phyloP scores from a whole-genome alignment of 1,139 yeast species.

The Sugiyamaella neomexicana region DNA sequence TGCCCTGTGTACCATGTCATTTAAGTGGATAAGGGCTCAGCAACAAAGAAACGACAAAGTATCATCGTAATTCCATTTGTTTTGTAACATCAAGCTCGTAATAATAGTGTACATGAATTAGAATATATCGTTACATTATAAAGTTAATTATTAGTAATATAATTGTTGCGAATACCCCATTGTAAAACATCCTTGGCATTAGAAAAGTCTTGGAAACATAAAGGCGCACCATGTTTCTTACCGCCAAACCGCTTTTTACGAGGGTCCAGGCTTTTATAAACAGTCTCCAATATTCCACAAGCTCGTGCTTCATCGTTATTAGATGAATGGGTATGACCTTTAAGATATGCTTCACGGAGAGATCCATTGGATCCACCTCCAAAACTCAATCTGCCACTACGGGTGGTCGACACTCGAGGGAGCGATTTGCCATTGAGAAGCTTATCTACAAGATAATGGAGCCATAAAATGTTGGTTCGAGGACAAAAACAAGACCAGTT shows the following conservation, averaged over 20 bases:
- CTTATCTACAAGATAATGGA: slow-evolving; percentile 49
- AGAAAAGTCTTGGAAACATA: slow-evolving; percentile 32
- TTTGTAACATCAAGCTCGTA: background rate
- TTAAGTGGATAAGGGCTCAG: background rate
- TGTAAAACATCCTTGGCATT: slow-evolving; percentile 35
- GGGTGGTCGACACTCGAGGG: slow-evolving; percentile 27
- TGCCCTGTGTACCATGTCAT: background rate
- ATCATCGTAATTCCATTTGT: background rate
- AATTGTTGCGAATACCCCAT: slow-evolving; percentile 35
- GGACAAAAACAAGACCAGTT: slow-evolving; percentile 49
- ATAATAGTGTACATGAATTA: slow-evolving; percentile 5
- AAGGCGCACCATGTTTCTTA: slow-evolving; percentile 24
- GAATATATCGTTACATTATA: slow-evolving; percentile 5
- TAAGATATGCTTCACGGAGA: slow-evolving; percentile 27
- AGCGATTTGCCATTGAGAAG: slow-evolving; percentile 45
- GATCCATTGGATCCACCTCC: slow-evolving; percentile 31
- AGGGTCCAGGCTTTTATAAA: slow-evolving; percentile 42
- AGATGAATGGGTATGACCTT: slow-evolving; percentile 20
- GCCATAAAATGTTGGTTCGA: slow-evolving; percentile 51
- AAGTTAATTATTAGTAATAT: slow-evolving; percentile 24
- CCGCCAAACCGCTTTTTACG: slow-evolving; percentile 34
- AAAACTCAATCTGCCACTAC: slow-evolving; percentile 33
- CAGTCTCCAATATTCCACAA: slow-evolving; percentile 32
- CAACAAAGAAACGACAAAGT: background rate
- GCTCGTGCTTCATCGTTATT: slow-evolving; percentile 32